phyloP scores from a whole-genome alignment of 2,329 filamentous ascomycete genomes.

The Helotiales sp. region DNA sequence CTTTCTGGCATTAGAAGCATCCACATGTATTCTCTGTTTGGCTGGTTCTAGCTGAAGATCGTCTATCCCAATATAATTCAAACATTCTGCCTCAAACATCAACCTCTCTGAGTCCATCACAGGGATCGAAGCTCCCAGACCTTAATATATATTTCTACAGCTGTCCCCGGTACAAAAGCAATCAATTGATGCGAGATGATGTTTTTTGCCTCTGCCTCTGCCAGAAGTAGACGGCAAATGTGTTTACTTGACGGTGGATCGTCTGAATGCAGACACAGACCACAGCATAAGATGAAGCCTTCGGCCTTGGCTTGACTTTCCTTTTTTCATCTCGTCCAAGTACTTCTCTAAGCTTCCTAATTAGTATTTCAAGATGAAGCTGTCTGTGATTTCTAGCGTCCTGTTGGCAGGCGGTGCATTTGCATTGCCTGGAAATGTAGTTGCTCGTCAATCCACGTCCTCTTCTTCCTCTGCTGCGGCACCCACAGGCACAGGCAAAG shows the following conservation, averaged over 20 bases:
- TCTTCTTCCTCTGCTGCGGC: not conserved
- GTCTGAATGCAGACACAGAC: not conserved
- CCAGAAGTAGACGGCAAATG: not conserved
- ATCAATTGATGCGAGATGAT: not conserved
- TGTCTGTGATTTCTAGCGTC: not conserved
- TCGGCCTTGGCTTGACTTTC: not conserved
- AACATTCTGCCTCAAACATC: not conserved
- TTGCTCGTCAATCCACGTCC: not conserved
- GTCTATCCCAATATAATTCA: not conserved
- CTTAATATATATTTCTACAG: not conserved
- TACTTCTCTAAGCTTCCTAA: not conserved
- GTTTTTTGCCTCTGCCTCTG: not conserved
- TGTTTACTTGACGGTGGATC: not conserved
- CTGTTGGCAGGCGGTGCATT: constrained; percentile 6
- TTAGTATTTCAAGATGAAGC: constrained; percentile 10
- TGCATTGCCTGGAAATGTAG: constrained; percentile 9
- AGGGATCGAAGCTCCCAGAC: not conserved
- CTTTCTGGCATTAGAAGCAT: not conserved
- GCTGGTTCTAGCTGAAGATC: not conserved
- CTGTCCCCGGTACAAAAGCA: not conserved
- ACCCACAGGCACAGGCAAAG: constrained; percentile 13
- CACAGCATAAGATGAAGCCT: not conserved
- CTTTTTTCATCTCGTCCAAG: not conserved
- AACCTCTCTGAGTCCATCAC: not conserved
- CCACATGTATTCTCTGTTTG: not conserved